Conservation (phyloP, 495 filamentous ascomycete species). For the Penicillium canariense region DNA sequence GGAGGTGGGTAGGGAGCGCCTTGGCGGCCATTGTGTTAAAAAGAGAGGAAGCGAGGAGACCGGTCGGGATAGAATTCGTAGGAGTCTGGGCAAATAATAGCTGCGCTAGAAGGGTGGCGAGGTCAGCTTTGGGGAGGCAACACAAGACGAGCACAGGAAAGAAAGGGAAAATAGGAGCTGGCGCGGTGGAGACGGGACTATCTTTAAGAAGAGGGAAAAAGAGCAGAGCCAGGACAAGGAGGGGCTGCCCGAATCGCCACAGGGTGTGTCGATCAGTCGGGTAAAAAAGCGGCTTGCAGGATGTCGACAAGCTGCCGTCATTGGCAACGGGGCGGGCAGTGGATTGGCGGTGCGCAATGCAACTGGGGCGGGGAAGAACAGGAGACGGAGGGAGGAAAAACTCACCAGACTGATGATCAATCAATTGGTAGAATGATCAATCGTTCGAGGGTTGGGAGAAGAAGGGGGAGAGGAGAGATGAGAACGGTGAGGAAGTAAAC, state of each 20-base stretch:
- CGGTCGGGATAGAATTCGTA: background rate
- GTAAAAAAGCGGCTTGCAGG: conserved; percentile 14
- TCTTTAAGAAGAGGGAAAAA: background rate
- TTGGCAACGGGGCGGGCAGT: conserved; percentile 19
- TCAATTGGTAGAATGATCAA: conserved; percentile 7
- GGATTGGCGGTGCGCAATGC: conserved; percentile 1
- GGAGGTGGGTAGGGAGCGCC: conserved; percentile 78
- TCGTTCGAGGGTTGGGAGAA: background rate
- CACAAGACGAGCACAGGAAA: too few relatives aligned
- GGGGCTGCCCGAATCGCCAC: conserved; percentile 35
- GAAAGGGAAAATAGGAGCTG: too few relatives aligned
- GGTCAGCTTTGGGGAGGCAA: background rate
- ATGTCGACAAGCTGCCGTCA: conserved; percentile 41
- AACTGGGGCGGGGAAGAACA: background rate
- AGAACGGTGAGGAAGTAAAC: conserved; percentile 15
- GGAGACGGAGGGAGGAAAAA: background rate
- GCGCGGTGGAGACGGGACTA: too few relatives aligned
- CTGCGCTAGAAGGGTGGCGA: background rate
- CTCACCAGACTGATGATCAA: conserved; percentile 1
- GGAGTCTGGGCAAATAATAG: background rate
- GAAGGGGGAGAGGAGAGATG: conserved; percentile 1
- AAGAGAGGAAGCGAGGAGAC: conserved; percentile 8
- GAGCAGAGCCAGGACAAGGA: conserved; percentile 12
- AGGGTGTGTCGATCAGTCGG: conserved; percentile 25
- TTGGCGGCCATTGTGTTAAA: conserved; percentile 63